These are phyloP conservation scores for Schwanniomyces etchellsii DNA, from an alignment of 1,139 yeast species.

Conservation along the genomic window DNA sequence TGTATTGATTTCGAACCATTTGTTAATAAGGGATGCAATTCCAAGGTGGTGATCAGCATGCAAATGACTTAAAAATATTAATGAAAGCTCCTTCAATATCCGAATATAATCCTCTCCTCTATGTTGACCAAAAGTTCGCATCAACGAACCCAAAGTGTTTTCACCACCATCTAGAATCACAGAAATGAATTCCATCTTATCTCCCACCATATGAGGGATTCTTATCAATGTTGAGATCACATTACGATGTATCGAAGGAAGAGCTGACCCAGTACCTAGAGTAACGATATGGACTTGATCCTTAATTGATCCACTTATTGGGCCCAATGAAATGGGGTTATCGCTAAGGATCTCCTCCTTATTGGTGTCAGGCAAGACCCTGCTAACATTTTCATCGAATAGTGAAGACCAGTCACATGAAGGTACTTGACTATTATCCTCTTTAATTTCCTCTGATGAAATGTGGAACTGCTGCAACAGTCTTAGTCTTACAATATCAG, in stretches of 20 bases:
- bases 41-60: conserved; percentile 99
- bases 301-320: conserved; percentile 18
- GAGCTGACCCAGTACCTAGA: conserved; percentile 90
- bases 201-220: conserved; percentile 41
- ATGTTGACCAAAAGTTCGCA: conserved; percentile 53
- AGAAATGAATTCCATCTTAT: conserved; percentile 29
- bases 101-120: conserved; percentile 24
- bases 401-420: conserved; percentile 33
- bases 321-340: conserved; percentile 13
- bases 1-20: conserved; percentile 51
- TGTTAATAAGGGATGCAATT: conserved; percentile 57
- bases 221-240: conserved; percentile 76
- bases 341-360: conserved; percentile 15
- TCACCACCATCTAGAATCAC: conserved; percentile 89
- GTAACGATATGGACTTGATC: conserved; percentile 69
- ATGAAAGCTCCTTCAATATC: conserved; percentile 48
- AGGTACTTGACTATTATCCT: conserved; percentile 15
- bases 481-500: conserved; percentile 19
- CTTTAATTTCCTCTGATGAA: conserved; percentile 12
- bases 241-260: conserved; percentile 81
- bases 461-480: conserved; percentile 27
- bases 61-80: conserved; percentile 78
- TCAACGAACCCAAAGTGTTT: conserved; percentile 72
- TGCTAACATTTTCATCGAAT: conserved; percentile 37
- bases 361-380: conserved; percentile 13